phyloP scores from a whole-genome alignment of 345 rosid species.

The Turritis glabra region DNA sequence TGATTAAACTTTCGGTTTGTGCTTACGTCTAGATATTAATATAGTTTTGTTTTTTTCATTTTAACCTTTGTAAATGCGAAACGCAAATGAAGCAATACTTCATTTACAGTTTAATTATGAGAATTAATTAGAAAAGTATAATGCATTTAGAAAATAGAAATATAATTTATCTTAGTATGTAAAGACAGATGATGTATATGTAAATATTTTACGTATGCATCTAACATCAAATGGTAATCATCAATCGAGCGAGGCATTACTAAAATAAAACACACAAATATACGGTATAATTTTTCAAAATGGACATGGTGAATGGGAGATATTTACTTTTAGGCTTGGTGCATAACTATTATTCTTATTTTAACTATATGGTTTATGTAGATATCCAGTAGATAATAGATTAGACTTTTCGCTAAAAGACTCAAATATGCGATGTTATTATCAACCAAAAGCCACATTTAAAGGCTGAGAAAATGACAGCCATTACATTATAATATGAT shows the following conservation, averaged over 20 bases:
- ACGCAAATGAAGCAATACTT: neutral
- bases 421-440: conserved; percentile 40
- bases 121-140: neutral
- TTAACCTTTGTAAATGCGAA: neutral
- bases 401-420: conserved; percentile 36
- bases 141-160: neutral
- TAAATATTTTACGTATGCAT: neutral
- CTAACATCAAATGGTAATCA: neutral
- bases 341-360: conserved; percentile 15
- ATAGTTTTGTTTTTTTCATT: neutral
- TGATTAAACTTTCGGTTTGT: conserved; percentile 16
- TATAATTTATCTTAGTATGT: neutral
- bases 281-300: neutral
- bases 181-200: neutral
- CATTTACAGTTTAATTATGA: neutral
- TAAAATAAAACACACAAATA: neutral
- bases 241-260: neutral
- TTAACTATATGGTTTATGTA: conserved; percentile 30
- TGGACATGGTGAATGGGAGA: conserved; percentile 11
- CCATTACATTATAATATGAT: conserved; percentile 36
- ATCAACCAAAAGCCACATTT: conserved; percentile 44
- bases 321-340: conserved; percentile 28
- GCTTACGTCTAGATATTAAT: neutral
- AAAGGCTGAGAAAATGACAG: conserved; percentile 41
- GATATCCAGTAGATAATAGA: conserved; percentile 31